Evolutionary conservation across 441 rosid genomes (phyloP).

Genomic region (Aquilaria agallochum): DNA sequence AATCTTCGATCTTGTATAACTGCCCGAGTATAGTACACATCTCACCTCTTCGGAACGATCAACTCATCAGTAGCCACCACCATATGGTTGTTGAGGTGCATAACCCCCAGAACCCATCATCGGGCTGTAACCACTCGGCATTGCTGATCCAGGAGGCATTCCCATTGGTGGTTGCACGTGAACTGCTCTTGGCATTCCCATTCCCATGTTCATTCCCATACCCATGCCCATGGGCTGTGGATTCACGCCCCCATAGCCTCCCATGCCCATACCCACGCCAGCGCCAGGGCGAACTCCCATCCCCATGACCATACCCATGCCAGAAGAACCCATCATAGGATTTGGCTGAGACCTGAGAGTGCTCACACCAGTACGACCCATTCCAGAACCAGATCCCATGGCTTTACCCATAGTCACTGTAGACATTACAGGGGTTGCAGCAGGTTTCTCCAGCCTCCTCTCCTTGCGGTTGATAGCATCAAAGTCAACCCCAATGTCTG

Average conservation of each 20-base stretch:
- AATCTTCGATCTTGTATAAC: too few relatives aligned
- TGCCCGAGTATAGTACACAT: too few relatives aligned
- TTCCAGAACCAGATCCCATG: slow-evolving; percentile 98
- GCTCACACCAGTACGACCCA: slow-evolving; percentile 81
- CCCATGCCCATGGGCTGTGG: slow-evolving; percentile 29
- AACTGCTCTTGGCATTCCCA: slow-evolving; percentile 61
- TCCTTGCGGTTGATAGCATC: slow-evolving; percentile 94
- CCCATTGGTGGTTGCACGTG: slow-evolving; percentile 56
- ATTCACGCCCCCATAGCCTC: slow-evolving; percentile 19
- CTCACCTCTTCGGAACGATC: background rate
- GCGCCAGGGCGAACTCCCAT: slow-evolving; percentile 24
- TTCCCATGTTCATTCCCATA: slow-evolving; percentile 25
- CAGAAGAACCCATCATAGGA: slow-evolving; percentile 49
- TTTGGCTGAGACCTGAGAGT: slow-evolving; percentile 46
- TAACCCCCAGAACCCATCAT: slow-evolving; percentile 79
- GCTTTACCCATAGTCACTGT: slow-evolving; percentile 97
- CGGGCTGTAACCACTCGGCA: slow-evolving; percentile 62
- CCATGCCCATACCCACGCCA: slow-evolving; percentile 44
- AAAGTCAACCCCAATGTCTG: slow-evolving; percentile 95
- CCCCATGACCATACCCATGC: slow-evolving; percentile 56
- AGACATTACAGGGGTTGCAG: slow-evolving; percentile 59
- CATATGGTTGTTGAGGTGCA: slow-evolving; percentile 72
- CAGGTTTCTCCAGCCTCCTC: slow-evolving; percentile 85
- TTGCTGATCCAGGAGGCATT: slow-evolving; percentile 43
- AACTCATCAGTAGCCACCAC: slow-evolving; percentile 73